Evolutionary conservation across 2,329 filamentous ascomycete species (phyloP), one percentile per base, ranked within the genome.

Genomic region (Lasiodiplodia hormozganensis): DNA sequence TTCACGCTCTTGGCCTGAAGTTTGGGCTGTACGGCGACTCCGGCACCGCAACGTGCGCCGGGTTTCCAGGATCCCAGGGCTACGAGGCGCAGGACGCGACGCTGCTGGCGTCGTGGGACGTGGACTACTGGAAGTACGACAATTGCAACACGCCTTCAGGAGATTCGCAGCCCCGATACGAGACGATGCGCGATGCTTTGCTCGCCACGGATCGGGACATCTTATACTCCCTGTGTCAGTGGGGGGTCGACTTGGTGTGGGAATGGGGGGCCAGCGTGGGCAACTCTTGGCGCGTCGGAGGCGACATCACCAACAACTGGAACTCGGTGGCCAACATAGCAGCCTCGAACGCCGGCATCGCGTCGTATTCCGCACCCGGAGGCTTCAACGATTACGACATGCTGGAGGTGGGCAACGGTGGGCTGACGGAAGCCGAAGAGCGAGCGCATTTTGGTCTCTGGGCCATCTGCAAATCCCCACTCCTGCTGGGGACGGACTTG

Each of bases 361-460:
- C 76, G 52, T 75, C 72, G 38, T 67, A 70, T 23, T 69, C 70
- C 7, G 60, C 71, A 52, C 74, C 73, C 11, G 74, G 74, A 23
- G 74, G 74, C 12, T 77, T 74, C 70, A 76, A 73, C 36, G 74
- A 76, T 56, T 70, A 65, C 47, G 74, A 75, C 31, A 75, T 76
- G 74, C 71, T 76, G 8, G 74, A 74, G 52, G 70, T 52, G 18
- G 60, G 60, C 23, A 52, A 64, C 16, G 47, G 47, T 31, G 40
- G 25, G 14, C 47, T 64, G 11, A 64, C 60, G 5, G 60, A 51
- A 64, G 70, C 79, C 40, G 76, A 84, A 71, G 78, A 83, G 72
- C 77, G 79, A 65, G 80, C 81, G 28, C 82, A 84, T 69, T 82
- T 83, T 49, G 75, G 81, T 21, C 80, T 83, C 71, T 84, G 82